A percentile compares a stretch with the other conserved stretches of the same genome.
phyloP scores from a whole-genome alignment of 2,329 filamentous ascomycete genomes.

The Aspergillus viridinutans region DNA sequence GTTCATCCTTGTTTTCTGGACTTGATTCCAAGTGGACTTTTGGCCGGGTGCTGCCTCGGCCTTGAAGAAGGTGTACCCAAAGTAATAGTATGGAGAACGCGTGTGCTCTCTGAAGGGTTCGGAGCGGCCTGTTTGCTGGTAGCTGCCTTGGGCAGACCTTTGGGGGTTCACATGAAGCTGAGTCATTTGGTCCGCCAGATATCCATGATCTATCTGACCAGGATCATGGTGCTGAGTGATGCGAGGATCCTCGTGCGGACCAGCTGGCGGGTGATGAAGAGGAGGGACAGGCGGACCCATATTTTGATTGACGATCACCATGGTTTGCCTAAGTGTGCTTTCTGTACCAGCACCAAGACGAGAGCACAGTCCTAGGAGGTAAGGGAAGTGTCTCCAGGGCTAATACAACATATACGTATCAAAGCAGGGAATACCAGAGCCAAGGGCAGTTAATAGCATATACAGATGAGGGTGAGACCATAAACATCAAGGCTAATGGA shows the following conservation, averaged over 20 bases:
- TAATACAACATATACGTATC: not conserved
- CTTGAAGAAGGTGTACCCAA: conserved; percentile 34
- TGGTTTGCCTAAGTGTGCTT: not conserved
- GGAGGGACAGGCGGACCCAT: conserved; percentile 15
- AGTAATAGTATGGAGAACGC: conserved; percentile 19
- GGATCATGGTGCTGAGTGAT: conserved; percentile 8
- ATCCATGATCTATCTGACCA: conserved; percentile 5
- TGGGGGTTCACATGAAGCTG: conserved; percentile 14
- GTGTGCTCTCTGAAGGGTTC: conserved; percentile 7
- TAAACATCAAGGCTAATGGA: not conserved
- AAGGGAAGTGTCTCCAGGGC: not conserved
- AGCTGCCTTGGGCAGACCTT: conserved; percentile 1
- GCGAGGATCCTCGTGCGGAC: conserved; percentile 11
- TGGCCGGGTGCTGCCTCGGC: conserved; percentile 26
- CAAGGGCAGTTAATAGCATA: not conserved
- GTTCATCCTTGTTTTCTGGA: conserved; percentile 26
- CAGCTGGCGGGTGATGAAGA: conserved; percentile 11
- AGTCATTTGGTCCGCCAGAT: conserved; percentile 15
- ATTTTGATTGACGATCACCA: conserved; percentile 17
- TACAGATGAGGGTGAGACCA: not conserved
- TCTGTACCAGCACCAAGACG: not conserved
- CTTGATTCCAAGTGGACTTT: conserved; percentile 28
- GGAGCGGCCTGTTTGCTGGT: conserved; percentile 2
- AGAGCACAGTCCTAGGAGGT: not conserved
- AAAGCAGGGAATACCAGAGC: not conserved